These are phyloP conservation scores for Flaveria floridana DNA, from an alignment of 140 eudicot genomes.

Conservation along the genomic window DNA sequence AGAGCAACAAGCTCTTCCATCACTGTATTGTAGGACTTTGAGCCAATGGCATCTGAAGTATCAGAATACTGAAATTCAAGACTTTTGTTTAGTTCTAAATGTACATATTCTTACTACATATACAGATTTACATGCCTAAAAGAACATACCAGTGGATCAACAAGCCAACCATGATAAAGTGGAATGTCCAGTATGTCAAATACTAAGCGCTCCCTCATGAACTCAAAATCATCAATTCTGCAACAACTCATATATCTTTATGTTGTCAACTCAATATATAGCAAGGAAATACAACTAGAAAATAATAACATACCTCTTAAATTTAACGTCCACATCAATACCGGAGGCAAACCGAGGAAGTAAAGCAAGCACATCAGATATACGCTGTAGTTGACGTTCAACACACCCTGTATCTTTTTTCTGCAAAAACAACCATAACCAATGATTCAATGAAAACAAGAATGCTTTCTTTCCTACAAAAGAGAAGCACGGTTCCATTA, in stretches of 20 bases:
- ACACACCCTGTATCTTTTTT: constrained; percentile 71
- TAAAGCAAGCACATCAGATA: constrained; percentile 76
- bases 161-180: constrained; percentile 92
- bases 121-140: neutral
- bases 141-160: constrained; percentile 82
- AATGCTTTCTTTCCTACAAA: constrained; percentile 25
- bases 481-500: constrained; percentile 33
- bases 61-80: constrained; percentile 56
- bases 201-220: constrained; percentile 73
- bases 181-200: constrained; percentile 82
- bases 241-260: neutral
- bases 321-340: constrained; percentile 75
- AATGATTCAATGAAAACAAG: neutral
- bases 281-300: constrained; percentile 1
- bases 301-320: constrained; percentile 46
- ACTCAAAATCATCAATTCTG: constrained; percentile 53
- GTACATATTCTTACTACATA: constrained; percentile 11
- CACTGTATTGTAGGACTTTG: constrained; percentile 70
- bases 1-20: constrained; percentile 78
- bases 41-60: constrained; percentile 70
- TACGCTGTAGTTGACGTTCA: constrained; percentile 64
- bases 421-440: constrained; percentile 43
- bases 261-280: neutral
- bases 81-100: constrained; percentile 2
- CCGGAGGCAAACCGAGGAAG: constrained; percentile 81